These are phyloP conservation scores for Dunaliella primolecta DNA, from an alignment of 139 green algal species.

Conservation along the genomic window DNA sequence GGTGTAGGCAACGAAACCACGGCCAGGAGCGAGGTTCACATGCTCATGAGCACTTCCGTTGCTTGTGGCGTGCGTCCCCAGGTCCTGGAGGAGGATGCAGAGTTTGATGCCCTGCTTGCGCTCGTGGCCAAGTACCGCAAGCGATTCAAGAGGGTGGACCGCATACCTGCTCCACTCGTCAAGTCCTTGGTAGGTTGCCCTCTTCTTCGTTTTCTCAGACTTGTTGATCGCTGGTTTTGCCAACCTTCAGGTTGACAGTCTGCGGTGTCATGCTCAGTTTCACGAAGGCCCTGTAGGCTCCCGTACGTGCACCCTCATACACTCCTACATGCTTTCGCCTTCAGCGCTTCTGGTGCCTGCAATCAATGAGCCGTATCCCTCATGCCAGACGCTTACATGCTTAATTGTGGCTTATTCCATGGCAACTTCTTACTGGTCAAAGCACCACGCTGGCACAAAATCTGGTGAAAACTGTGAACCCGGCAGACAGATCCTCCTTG, in stretches of 20 bases:
- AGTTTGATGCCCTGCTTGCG: background rate
- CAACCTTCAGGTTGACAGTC: no score
- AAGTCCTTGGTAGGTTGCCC: background rate
- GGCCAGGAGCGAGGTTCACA: no score
- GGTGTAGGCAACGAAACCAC: no score
- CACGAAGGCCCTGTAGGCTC: background rate
- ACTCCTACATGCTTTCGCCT: background rate
- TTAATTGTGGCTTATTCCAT: no score
- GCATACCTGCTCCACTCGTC: background rate
- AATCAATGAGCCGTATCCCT: background rate
- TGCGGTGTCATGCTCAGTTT: background rate
- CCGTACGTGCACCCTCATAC: background rate
- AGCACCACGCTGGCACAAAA: no score
- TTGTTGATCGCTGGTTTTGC: no score
- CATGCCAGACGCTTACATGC: no score
- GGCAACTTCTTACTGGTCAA: no score
- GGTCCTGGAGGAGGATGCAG: background rate
- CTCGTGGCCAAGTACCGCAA: background rate
- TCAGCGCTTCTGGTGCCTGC: background rate
- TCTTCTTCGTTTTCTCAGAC: background rate
- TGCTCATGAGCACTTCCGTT: no score
- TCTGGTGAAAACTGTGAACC: no score
- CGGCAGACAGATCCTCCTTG: no score
- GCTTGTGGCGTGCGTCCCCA: no score
- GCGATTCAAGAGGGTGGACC: background rate